Percentiles rank a stretch among this genome's conserved stretches.
Conservation (phyloP, 495 filamentous ascomycete genomes). For the Neurospora africana region DNA sequence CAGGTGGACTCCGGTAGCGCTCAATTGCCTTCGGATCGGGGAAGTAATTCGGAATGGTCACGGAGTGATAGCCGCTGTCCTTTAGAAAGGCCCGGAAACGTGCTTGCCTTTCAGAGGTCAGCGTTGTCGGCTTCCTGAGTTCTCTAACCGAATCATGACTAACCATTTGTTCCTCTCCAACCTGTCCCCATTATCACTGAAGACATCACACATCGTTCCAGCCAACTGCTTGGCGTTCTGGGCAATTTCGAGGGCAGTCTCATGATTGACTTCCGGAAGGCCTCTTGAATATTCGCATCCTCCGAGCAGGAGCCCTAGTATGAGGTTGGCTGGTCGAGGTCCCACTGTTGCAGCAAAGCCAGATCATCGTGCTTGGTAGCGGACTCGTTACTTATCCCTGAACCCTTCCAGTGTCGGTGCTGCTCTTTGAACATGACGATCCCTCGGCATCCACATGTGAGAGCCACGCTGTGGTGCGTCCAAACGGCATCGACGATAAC, state of each 20-base stretch:
- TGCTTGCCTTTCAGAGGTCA: neutral
- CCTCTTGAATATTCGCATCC: constrained; percentile 2
- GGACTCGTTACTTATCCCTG: neutral
- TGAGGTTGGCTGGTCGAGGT: neutral
- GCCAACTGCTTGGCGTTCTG: neutral
- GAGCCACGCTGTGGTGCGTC: neutral
- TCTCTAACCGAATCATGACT: neutral
- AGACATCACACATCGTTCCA: neutral
- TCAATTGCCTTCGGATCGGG: neutral
- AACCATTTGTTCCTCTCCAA: neutral
- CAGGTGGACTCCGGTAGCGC: neutral
- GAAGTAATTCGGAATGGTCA: neutral
- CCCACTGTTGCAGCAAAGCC: neutral
- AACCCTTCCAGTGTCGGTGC: neutral
- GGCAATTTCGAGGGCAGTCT: neutral
- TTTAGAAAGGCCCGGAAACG: neutral
- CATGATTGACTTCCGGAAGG: neutral
- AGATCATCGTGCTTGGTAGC: neutral
- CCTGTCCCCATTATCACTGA: neutral
- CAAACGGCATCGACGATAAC: neutral
- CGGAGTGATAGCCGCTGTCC: neutral
- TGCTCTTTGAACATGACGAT: neutral
- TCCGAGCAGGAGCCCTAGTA: neutral
- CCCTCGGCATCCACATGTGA: neutral
- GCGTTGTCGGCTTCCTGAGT: neutral